A percentile compares a stretch with the other conserved stretches of the same genome.
Conservation (phyloP, 768 basidiomycete species). For the Dacryopinax primogenitus region DNA sequence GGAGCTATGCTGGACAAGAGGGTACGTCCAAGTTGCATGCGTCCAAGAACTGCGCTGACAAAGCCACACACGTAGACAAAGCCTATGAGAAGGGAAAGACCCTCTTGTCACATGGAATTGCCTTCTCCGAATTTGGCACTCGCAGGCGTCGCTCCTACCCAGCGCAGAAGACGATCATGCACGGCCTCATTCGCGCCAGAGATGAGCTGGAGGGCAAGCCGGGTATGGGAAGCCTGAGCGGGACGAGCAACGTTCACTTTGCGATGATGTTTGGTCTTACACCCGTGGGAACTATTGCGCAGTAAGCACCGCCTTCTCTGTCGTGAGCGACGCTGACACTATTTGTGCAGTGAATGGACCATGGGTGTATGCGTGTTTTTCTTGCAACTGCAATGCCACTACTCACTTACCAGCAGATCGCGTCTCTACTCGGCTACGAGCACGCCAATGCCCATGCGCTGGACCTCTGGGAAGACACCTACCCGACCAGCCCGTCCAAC, state of each 20-base stretch:
- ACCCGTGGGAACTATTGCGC: conserved; percentile 73
- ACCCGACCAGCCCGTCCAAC: conserved; percentile 33
- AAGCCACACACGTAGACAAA: conserved; percentile 35
- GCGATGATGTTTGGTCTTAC: conserved; percentile 56
- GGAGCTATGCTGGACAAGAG: conserved; percentile 72
- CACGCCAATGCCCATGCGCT: conserved; percentile 59
- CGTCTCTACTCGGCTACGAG: conserved; percentile 72
- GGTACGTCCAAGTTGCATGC: no score
- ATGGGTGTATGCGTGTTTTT: conserved; percentile 52
- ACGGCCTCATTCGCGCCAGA: conserved; percentile 52
- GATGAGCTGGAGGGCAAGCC: conserved; percentile 29
- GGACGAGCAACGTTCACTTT: conserved; percentile 87
- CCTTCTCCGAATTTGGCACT: conserved; percentile 79
- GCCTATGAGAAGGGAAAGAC: conserved; percentile 59
- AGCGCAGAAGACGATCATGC: conserved; percentile 65
- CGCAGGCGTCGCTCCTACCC: conserved; percentile 61
- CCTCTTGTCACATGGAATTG: conserved; percentile 51
- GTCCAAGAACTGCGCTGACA: background rate
- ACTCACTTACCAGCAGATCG: conserved; percentile 40
- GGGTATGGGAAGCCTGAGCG: conserved; percentile 43
- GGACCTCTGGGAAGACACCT: conserved; percentile 74
- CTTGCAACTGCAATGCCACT: background rate
- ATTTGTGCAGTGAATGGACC: conserved; percentile 62
- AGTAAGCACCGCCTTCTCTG: conserved; percentile 38
- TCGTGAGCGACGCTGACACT: background rate